These are phyloP conservation scores for Sphagnum contortum DNA, from an alignment of 225 moss, liverwort and hornwort genomes.

Conservation along the genomic window DNA sequence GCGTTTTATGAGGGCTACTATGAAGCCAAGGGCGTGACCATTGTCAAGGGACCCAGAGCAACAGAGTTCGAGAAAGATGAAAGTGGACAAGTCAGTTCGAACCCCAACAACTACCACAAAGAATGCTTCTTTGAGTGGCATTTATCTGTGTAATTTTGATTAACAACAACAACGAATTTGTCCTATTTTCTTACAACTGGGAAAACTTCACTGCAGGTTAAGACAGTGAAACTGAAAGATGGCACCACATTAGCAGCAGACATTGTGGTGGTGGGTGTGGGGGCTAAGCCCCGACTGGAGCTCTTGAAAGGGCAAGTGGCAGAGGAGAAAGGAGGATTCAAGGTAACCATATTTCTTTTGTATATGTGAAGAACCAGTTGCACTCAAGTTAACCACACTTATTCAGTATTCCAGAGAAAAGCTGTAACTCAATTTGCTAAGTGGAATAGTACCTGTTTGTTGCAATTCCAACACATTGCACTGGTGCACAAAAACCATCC, in stretches of 20 bases:
- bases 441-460: too few relatives aligned
- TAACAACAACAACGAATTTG: not conserved
- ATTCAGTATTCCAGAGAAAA: too few relatives aligned
- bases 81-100: conserved; percentile 26
- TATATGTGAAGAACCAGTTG: not conserved
- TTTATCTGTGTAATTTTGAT: not conserved
- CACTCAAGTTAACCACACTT: too few relatives aligned
- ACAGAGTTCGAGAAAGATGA: conserved; percentile 48
- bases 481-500: too few relatives aligned
- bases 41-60: conserved; percentile 82
- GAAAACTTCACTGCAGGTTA: conserved; percentile 18
- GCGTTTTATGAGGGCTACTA: conserved; percentile 84
- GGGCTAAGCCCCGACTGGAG: conserved; percentile 56
- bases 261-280: conserved; percentile 73
- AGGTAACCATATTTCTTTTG: conserved; percentile 23
- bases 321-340: conserved; percentile 66
- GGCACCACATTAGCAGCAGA: conserved; percentile 24
- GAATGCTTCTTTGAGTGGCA: not conserved
- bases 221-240: conserved; percentile 32
- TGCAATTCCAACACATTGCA: too few relatives aligned
- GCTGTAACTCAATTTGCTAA: too few relatives aligned
- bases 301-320: conserved; percentile 63
- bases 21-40: conserved; percentile 60
- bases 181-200: not conserved
- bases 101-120: not conserved